Evolutionary conservation across 805 yeast species (phyloP).

Genomic region (Teunomyces aglyptinius): DNA sequence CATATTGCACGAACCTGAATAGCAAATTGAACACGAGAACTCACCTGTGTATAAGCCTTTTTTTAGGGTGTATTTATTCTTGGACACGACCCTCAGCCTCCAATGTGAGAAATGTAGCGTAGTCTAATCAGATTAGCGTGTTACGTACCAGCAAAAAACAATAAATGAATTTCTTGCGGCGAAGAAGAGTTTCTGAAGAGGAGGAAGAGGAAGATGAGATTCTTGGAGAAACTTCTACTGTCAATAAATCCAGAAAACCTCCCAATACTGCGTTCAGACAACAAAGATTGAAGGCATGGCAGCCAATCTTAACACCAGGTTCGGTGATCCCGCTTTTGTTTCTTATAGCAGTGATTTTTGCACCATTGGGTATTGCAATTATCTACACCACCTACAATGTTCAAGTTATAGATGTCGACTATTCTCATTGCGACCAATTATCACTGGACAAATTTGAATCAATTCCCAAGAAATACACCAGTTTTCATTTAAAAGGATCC

Average conservation of each 20-base stretch:
- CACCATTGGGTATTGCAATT: constrained; percentile 88
- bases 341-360: constrained; percentile 71
- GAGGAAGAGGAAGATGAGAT: constrained; percentile 21
- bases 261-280: constrained; percentile 78
- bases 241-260: constrained; percentile 39
- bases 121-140: neutral
- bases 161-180: constrained; percentile 36
- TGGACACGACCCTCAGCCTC: constrained; percentile 4
- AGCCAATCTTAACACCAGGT: constrained; percentile 87
- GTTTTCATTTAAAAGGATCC: constrained; percentile 57
- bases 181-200: constrained; percentile 21
- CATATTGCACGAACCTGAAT: no score
- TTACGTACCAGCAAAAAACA: neutral
- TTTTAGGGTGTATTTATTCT: neutral
- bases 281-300: constrained; percentile 68
- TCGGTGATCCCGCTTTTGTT: constrained; percentile 85
- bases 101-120: neutral
- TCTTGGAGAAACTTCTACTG: constrained; percentile 14
- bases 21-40: no score
- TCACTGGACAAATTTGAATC: constrained; percentile 37
- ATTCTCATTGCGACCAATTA: constrained; percentile 60
- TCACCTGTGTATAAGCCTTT: constrained; percentile 1
- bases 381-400: constrained; percentile 76
- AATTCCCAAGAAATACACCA: constrained; percentile 60
- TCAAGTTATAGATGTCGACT: constrained; percentile 71